phyloP scores from a whole-genome alignment of 2,329 filamentous ascomycete species.

The Trichoderma sp. region DNA sequence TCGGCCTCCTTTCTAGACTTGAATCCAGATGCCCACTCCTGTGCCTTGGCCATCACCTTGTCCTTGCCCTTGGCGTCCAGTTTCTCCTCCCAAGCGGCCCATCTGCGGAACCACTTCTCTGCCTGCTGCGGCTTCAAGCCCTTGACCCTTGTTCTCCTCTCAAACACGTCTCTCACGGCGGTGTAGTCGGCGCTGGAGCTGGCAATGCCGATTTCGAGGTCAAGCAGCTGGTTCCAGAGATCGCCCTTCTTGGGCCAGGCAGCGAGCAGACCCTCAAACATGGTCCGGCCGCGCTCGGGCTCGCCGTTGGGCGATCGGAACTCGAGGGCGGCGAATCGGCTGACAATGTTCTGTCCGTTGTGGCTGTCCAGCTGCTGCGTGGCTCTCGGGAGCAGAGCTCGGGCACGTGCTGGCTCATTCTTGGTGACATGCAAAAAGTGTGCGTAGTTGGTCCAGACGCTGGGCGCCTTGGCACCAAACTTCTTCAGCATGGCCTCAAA shows the following conservation, averaged over 20 bases:
- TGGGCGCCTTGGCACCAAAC: constrained; percentile 73
- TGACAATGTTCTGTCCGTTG: constrained; percentile 65
- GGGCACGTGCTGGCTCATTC: constrained; percentile 67
- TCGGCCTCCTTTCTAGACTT: constrained; percentile 44
- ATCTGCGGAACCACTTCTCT: constrained; percentile 85
- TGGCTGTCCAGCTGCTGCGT: constrained; percentile 73
- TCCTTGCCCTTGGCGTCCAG: constrained; percentile 65
- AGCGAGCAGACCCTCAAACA: constrained; percentile 83
- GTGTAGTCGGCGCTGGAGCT: constrained; percentile 49
- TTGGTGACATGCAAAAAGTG: constrained; percentile 80
- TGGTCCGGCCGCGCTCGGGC: constrained; percentile 85
- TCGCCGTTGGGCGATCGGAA: constrained; percentile 81
- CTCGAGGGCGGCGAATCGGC: constrained; percentile 87
- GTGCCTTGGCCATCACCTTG: constrained; percentile 66
- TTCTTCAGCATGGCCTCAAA: constrained; percentile 88
- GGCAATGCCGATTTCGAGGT: constrained; percentile 70
- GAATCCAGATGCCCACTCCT: constrained; percentile 61
- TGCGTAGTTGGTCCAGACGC: constrained; percentile 92
- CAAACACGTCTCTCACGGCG: constrained; percentile 72
- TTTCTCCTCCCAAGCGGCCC: constrained; percentile 83
- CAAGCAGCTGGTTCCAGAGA: constrained; percentile 87
- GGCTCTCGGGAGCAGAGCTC: constrained; percentile 76
- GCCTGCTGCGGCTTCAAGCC: constrained; percentile 78
- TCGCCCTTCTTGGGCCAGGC: constrained; percentile 87
- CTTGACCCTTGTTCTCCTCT: constrained; percentile 68